Evolutionary conservation across 2,329 filamentous ascomycete genomes (phyloP).

Genomic region (Aspergillus sp.): DNA sequence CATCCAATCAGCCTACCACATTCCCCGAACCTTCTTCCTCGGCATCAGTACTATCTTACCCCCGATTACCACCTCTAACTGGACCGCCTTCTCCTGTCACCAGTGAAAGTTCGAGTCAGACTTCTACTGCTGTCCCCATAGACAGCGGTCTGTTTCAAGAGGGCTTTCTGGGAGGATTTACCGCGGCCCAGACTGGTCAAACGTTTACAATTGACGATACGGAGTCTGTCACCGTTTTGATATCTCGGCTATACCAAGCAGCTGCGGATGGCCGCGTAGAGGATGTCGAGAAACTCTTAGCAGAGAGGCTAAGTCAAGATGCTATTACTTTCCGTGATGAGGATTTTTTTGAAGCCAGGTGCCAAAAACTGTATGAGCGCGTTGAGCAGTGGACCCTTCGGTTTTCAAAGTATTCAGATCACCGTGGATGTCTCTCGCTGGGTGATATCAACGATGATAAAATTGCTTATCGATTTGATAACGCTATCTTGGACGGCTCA

Average conservation of each 20-base stretch:
- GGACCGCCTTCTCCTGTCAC: too few species aligned
- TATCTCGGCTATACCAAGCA: conserved; percentile 65
- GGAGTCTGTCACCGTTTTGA: too few species aligned
- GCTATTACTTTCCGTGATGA: conserved; percentile 81
- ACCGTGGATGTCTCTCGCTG: conserved; percentile 77
- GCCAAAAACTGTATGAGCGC: conserved; percentile 90
- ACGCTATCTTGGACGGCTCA: conserved; percentile 86
- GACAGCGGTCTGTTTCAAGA: too few species aligned
- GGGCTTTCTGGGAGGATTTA: too few species aligned
- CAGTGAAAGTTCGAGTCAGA: too few species aligned
- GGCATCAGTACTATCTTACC: too few species aligned
- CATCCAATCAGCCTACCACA: too few species aligned
- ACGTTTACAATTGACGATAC: too few species aligned
- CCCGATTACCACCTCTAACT: too few species aligned
- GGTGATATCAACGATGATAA: conserved; percentile 86
- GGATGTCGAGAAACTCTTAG: conserved; percentile 55
- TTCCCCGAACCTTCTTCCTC: too few species aligned
- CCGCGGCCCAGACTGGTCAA: too few species aligned
- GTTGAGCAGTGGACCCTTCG: conserved; percentile 97
- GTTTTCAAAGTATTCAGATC: conserved; percentile 97
- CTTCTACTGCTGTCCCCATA: too few species aligned
- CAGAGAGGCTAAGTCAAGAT: conserved; percentile 58
- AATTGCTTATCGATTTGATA: conserved; percentile 89
- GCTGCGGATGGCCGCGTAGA: conserved; percentile 61
- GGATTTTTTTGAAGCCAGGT: conserved; percentile 91